phyloP scores from a whole-genome alignment of 2,329 filamentous ascomycete genomes.

The Cryphonectria carpinicola region DNA sequence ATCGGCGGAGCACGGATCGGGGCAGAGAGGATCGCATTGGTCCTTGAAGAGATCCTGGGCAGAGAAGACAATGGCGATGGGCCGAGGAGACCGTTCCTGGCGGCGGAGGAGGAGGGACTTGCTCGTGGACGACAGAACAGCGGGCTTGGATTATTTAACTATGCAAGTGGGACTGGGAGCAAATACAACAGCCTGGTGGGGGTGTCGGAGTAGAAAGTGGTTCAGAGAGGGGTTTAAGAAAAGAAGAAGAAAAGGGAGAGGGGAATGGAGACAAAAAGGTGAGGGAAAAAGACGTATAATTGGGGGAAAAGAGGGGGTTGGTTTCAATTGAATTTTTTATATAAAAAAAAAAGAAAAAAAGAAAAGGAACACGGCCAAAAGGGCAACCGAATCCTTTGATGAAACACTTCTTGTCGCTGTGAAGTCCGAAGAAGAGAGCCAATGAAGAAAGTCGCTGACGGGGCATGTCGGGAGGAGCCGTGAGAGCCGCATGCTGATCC shows the following conservation, averaged over 20 bases:
- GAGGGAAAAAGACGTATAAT: too few relatives aligned
- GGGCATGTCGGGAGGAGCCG: slow-evolving; percentile 13
- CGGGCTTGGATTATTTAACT: slow-evolving; percentile 20
- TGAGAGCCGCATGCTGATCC: slow-evolving; percentile 5
- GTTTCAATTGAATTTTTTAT: too few relatives aligned
- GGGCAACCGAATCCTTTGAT: background rate
- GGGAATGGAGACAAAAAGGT: too few relatives aligned
- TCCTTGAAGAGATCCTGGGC: slow-evolving; percentile 61
- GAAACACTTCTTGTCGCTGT: background rate
- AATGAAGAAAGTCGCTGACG: background rate
- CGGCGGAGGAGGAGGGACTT: slow-evolving; percentile 33
- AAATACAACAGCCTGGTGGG: slow-evolving; percentile 21
- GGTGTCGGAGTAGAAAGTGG: slow-evolving; percentile 6
- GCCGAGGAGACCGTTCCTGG: slow-evolving; percentile 31
- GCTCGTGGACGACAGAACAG: slow-evolving; percentile 2
- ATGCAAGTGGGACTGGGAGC: slow-evolving; percentile 24
- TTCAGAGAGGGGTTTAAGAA: background rate
- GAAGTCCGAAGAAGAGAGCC: background rate
- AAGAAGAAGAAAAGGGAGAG: background rate
- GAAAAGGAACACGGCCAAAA: background rate
- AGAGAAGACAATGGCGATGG: background rate
- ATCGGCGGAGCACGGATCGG: slow-evolving; percentile 73
- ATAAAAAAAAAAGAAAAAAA: background rate
- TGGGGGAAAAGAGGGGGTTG: too few relatives aligned
- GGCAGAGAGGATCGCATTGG: slow-evolving; percentile 75